Percentiles rank a stretch among this genome's conserved stretches.
These are phyloP conservation scores for Cucurbitaria berberidis DNA, from an alignment of 2,329 filamentous ascomycete species.

Conservation along the genomic window DNA sequence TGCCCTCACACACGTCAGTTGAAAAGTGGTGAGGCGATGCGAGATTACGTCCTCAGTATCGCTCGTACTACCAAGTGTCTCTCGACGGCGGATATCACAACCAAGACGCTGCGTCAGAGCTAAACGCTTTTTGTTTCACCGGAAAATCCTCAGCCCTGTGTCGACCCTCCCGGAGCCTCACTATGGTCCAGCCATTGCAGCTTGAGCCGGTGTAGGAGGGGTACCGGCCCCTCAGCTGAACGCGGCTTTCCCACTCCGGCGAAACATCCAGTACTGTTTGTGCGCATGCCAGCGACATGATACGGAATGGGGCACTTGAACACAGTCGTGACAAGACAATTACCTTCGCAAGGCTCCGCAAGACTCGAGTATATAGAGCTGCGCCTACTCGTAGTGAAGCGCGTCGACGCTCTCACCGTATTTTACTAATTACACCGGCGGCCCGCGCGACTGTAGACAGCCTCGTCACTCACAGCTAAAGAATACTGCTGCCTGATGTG, in stretches of 20 bases:
- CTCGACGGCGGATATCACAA: not conserved
- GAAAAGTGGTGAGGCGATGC: not conserved
- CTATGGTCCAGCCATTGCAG: not conserved
- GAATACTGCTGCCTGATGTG: not conserved
- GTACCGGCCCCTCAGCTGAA: not conserved
- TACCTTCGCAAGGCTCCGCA: not conserved
- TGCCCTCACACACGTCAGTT: not conserved
- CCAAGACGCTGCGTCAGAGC: not conserved
- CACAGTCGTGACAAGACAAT: not conserved
- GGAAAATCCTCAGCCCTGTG: not conserved
- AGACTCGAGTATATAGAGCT: not conserved
- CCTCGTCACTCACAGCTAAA: not conserved
- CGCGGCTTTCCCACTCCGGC: constrained; percentile 1
- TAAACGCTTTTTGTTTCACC: constrained; percentile 13
- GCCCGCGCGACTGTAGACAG: not conserved
- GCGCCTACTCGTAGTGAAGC: not conserved
- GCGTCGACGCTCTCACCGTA: not conserved
- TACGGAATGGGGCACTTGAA: not conserved
- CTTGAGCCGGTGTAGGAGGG: not conserved
- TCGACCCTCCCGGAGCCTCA: constrained; percentile 2
- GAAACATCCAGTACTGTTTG: not conserved
- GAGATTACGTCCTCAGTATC: not conserved
- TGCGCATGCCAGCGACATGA: not conserved
- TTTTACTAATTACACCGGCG: not conserved
- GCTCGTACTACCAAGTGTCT: constrained; percentile 2